Percentiles rank a stretch among this genome's conserved stretches.
Evolutionary conservation across 1,139 yeast genomes (phyloP).

Genomic region (Pichia sorboxylosa): DNA sequence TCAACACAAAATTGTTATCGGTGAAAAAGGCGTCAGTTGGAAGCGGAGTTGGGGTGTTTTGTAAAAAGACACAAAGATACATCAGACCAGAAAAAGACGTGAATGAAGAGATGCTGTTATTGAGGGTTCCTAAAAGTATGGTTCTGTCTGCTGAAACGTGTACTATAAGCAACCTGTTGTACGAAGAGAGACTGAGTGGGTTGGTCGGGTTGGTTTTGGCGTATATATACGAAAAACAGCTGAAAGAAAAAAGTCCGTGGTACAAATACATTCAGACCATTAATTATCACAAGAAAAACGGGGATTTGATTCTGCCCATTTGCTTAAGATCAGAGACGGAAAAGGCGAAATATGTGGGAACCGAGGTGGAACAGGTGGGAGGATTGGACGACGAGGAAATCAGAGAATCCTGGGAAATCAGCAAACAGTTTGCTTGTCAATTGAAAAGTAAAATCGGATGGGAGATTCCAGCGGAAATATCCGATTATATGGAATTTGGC

Average conservation of each 20-base stretch:
- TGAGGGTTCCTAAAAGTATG: conserved; percentile 39
- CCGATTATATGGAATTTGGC: conserved; percentile 33
- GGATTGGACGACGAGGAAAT: conserved; percentile 52
- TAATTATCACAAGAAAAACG: conserved; percentile 24
- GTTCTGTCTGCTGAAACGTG: conserved; percentile 49
- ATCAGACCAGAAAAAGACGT: conserved; percentile 25
- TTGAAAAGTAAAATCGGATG: conserved; percentile 24
- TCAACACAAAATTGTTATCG: conserved; percentile 36
- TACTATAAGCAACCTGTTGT: conserved; percentile 53
- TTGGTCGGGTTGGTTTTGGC: conserved; percentile 58
- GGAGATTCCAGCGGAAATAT: conserved; percentile 24
- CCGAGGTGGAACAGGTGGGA: conserved; percentile 57
- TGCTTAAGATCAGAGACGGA: conserved; percentile 52
- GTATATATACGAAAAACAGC: conserved; percentile 53
- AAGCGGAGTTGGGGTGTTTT: conserved; percentile 74
- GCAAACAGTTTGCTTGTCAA: conserved; percentile 37
- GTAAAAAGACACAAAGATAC: conserved; percentile 28
- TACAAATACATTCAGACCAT: conserved; percentile 48
- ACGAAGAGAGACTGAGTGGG: conserved; percentile 47
- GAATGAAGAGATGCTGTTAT: conserved; percentile 21
- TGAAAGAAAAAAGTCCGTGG: conserved; percentile 65
- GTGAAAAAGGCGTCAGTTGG: conserved; percentile 33
- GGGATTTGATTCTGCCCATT: conserved; percentile 39
- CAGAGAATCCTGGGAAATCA: conserved; percentile 39
- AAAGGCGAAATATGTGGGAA: conserved; percentile 40